Evolutionary conservation across 2,329 filamentous ascomycete genomes (phyloP), one percentile per base, ranked within the genome.

Genomic region (Arthroderma sp.): DNA sequence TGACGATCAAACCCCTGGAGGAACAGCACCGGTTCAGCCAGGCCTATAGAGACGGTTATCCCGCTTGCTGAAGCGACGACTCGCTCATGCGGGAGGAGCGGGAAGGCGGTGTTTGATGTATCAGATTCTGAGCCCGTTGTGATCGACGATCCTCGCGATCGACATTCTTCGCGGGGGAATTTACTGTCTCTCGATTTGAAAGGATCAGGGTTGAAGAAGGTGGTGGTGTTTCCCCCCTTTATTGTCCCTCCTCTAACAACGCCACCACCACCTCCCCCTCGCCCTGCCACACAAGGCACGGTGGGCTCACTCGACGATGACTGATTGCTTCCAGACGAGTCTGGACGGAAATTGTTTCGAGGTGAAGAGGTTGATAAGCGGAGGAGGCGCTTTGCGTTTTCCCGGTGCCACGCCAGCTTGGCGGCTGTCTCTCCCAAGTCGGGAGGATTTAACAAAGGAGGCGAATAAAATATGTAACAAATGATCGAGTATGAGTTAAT

Each of bases 1-100:
- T 65, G 65, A 6, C 66, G 62, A 50, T 72, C 68, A 48, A 69
- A 69, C 2, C 68, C 67, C 44, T 69, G 66, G n/a, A 72, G 58
- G 47, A 65, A 72, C 8, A 72, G 55, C 0, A 71, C 63, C 1
- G 69, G 69, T 46, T 72, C 69, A 1, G 68, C 68, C 33, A 71
- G 56, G 2, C 65, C 64, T 40, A 72, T 61, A 2, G 65, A 65
- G 15, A 70, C 65, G 1, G 64, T 60, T 11, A 72, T 64, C 2
- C 69, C 69, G 52, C 66, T 71, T 3, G 68, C 68, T n/a, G 66
- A 65, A 3, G 69, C 67, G 37, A 71, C 60, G 9, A 67, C 61
- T 51, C 67, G 70, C 52, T 71, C 69, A 47, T 71, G 64, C 29
- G 55, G 62, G 30, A 69, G 49, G 6, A 58, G 50, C 2, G 63